phyloP scores from a whole-genome alignment of 257 asterid species.

The Hygrophila difformis region DNA sequence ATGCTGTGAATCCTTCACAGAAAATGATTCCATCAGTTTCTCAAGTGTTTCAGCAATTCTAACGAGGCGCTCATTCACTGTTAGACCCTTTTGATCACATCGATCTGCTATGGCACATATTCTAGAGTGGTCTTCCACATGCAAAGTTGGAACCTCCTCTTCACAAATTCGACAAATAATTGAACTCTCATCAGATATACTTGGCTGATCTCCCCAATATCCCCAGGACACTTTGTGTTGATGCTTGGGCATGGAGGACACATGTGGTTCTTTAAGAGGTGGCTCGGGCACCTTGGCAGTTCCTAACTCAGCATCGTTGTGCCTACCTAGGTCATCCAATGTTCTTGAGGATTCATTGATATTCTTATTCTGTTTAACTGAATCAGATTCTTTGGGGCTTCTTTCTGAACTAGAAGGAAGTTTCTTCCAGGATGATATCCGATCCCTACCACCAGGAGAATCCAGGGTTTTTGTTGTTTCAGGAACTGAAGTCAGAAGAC shows the following conservation, averaged over 20 bases:
- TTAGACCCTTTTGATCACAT: slow-evolving; percentile 86
- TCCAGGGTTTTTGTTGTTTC: slow-evolving; percentile 40
- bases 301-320: slow-evolving; percentile 47
- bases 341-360: slow-evolving; percentile 39
- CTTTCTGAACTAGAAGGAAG: slow-evolving; percentile 65
- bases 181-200: slow-evolving; percentile 68
- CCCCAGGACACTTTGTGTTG: slow-evolving; percentile 81
- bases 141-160: slow-evolving; percentile 95
- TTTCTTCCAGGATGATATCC: slow-evolving; percentile 91
- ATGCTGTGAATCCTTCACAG: slow-evolving; percentile 57
- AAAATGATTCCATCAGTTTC: slow-evolving; percentile 78
- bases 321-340: slow-evolving; percentile 31
- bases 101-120: slow-evolving; percentile 97
- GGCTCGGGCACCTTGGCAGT: slow-evolving; percentile 46
- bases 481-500: slow-evolving; percentile 28
- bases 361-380: slow-evolving; percentile 32
- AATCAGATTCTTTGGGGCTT: slow-evolving; percentile 53
- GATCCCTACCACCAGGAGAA: slow-evolving; percentile 48
- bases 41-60: slow-evolving; percentile 89
- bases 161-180: slow-evolving; percentile 98
- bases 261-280: slow-evolving; percentile 46
- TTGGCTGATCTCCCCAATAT: slow-evolving; percentile 90
- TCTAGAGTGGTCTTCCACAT: slow-evolving; percentile 97
- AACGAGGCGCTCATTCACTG: slow-evolving; percentile 79
- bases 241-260: slow-evolving; percentile 47